phyloP scores from a whole-genome alignment of 768 basidiomycete genomes.

The Termitomyces sp. region DNA sequence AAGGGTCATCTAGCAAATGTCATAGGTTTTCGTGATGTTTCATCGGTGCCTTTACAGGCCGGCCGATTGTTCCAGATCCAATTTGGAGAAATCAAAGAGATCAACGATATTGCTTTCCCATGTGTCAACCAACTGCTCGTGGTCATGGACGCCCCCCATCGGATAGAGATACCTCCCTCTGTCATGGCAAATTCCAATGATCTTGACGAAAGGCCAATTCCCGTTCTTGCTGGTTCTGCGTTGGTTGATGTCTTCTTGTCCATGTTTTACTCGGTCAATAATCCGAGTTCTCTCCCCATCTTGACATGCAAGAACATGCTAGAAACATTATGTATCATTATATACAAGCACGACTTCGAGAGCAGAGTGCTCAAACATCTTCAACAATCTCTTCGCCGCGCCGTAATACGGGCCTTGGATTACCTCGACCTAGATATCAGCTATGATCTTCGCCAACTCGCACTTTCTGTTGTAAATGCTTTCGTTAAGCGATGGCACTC shows the following conservation, averaged over 20 bases:
- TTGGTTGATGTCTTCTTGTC: slow-evolving; percentile 59
- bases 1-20: slow-evolving; percentile 48
- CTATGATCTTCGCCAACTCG: slow-evolving; percentile 64
- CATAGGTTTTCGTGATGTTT: slow-evolving; percentile 52
- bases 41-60: slow-evolving; percentile 37
- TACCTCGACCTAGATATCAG: slow-evolving; percentile 49
- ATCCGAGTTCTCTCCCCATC: slow-evolving; percentile 46
- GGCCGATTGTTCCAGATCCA: slow-evolving; percentile 50
- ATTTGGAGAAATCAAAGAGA: slow-evolving; percentile 41
- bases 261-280: slow-evolving; percentile 41
- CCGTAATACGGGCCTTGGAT: slow-evolving; percentile 47
- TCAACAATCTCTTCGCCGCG: slow-evolving; percentile 45
- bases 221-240: slow-evolving; percentile 53
- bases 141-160: slow-evolving; percentile 55
- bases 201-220: slow-evolving; percentile 36
- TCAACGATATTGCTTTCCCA: slow-evolving; percentile 41
- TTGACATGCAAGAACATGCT: slow-evolving; percentile 55
- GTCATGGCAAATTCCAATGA: slow-evolving; percentile 32
- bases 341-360: slow-evolving; percentile 74
- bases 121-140: slow-evolving; percentile 55
- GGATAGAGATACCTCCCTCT: slow-evolving; percentile 41
- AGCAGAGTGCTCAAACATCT: slow-evolving; percentile 47
- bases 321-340: slow-evolving; percentile 58
- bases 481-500: slow-evolving; percentile 58
- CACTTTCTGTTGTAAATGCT: slow-evolving; percentile 55